These are phyloP conservation scores for Fomitopsis palustris DNA, from an alignment of 1,284 basidiomycete genomes.

Conservation along the genomic window DNA sequence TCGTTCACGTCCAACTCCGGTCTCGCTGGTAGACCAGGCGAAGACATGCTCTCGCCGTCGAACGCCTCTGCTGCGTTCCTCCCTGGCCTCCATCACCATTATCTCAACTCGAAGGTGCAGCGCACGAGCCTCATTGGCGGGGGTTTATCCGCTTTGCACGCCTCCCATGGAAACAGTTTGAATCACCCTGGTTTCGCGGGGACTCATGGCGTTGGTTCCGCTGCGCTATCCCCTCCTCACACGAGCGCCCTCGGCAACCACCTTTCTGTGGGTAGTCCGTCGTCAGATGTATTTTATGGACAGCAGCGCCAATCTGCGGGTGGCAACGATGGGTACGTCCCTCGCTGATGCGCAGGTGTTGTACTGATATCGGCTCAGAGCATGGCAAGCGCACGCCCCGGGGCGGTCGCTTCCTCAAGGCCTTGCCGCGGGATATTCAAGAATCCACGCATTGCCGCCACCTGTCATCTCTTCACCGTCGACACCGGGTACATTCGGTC, in stretches of 20 bases:
- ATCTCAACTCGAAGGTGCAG: constrained; percentile 43
- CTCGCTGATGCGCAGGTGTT: constrained; percentile 30
- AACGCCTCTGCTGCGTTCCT: constrained; percentile 80
- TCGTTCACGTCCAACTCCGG: constrained; percentile 44
- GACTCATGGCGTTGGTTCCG: constrained; percentile 24
- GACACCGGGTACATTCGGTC: constrained; percentile 30
- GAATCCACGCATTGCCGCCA: constrained; percentile 73
- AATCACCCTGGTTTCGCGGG: constrained; percentile 22
- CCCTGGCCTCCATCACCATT: constrained; percentile 62
- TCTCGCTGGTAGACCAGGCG: constrained; percentile 30
- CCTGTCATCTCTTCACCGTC: constrained; percentile 40
- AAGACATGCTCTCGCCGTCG: constrained; percentile 41
- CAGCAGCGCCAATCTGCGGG: constrained; percentile 24
- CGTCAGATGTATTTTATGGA: constrained; percentile 22
- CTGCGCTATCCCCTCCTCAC: constrained; percentile 27
- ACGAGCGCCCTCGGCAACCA: constrained; percentile 22
- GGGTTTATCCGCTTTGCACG: constrained; percentile 24
- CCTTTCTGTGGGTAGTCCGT: constrained; percentile 28
- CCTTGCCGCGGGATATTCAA: constrained; percentile 80
- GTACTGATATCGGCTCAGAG: constrained; percentile 63
- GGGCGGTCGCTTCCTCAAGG: constrained; percentile 87
- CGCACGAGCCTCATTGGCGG: constrained; percentile 21
- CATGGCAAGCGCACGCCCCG: constrained; percentile 75
- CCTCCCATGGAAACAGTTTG: constrained; percentile 12
- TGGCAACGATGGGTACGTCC: constrained; percentile 19